phyloP scores from a whole-genome alignment of 2,329 filamentous ascomycete genomes.

The Calonectria pseudoturangicola region DNA sequence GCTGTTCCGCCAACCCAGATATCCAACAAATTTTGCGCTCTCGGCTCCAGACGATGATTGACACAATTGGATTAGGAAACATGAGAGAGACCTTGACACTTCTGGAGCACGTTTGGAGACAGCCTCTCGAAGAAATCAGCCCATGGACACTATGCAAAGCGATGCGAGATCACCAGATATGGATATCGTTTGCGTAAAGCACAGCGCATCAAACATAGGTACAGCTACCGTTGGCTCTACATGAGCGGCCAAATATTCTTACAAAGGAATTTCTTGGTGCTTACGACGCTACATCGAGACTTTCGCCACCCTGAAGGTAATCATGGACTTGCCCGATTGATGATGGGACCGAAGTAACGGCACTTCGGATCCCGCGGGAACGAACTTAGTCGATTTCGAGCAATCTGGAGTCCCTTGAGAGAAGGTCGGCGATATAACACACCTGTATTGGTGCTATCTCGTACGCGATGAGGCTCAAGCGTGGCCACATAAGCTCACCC shows the following conservation, averaged over 20 bases:
- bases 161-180: constrained; percentile 68
- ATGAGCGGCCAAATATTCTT: neutral
- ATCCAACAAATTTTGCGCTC: constrained; percentile 60
- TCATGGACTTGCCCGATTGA: neutral
- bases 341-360: neutral
- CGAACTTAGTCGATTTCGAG: neutral
- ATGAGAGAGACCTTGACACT: constrained; percentile 65
- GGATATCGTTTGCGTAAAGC: constrained; percentile 68
- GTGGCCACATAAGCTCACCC: neutral
- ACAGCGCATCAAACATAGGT: neutral
- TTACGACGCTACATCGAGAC: neutral
- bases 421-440: neutral
- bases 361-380: neutral
- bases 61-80: constrained; percentile 65
- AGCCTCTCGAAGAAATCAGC: constrained; percentile 55
- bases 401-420: neutral
- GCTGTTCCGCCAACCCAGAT: constrained; percentile 58
- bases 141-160: constrained; percentile 67
- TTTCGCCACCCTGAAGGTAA: neutral
- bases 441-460: neutral
- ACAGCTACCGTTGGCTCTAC: neutral
- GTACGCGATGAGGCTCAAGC: constrained; percentile 1
- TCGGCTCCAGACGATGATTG: constrained; percentile 59
- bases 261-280: neutral
- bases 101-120: constrained; percentile 65